Evolutionary conservation across 345 rosid species (phyloP).

Genomic region (Eutrema heterophyllum): DNA sequence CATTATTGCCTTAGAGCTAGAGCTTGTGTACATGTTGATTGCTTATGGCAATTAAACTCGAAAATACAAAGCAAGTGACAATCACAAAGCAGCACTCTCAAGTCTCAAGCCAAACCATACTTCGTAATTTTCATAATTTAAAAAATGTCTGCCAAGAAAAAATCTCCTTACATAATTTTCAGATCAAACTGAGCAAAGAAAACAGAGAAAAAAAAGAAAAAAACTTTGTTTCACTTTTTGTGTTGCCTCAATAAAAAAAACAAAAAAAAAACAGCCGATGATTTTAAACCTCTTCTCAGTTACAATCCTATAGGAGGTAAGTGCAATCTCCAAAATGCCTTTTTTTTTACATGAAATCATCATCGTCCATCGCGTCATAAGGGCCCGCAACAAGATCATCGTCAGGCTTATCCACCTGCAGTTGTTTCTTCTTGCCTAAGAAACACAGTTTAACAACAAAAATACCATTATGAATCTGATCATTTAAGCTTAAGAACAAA

Average conservation of each 20-base stretch:
- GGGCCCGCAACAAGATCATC: constrained; percentile 4
- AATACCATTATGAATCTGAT: neutral
- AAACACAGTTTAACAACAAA: neutral
- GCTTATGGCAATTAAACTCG: too few relatives aligned
- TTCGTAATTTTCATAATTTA: too few relatives aligned
- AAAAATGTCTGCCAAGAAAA: too few relatives aligned
- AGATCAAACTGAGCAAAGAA: neutral
- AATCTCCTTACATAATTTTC: too few relatives aligned
- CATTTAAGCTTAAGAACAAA: neutral
- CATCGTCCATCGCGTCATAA: neutral
- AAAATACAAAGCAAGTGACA: too few relatives aligned
- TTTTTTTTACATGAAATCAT: constrained; percentile 3
- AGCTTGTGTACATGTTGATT: too few relatives aligned
- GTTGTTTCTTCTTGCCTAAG: neutral
- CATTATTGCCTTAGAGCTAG: too few relatives aligned
- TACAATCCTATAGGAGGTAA: neutral
- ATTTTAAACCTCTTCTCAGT: neutral
- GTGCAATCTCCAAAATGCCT: neutral
- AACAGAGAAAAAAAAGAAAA: neutral
- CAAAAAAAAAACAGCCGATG: neutral
- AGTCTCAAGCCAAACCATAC: too few relatives aligned
- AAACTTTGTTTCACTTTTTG: neutral
- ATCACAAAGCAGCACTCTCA: too few relatives aligned
- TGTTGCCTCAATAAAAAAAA: neutral
- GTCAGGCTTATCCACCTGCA: constrained; percentile 1